phyloP scores from a whole-genome alignment of 176 grass and related monocot genomes.

The Pontederia crassipes region DNA sequence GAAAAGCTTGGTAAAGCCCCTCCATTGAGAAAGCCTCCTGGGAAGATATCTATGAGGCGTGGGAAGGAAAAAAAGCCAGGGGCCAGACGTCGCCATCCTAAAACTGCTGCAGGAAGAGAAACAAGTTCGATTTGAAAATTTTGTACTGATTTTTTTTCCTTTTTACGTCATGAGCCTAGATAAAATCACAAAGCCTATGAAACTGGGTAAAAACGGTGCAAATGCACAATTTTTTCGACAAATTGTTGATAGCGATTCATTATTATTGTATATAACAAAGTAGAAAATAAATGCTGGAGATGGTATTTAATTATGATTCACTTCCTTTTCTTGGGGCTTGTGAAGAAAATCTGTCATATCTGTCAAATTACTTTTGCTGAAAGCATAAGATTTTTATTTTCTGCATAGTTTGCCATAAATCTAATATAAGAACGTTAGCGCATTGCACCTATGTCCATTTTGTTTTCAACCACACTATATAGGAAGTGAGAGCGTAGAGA shows the following conservation, averaged over 20 bases:
- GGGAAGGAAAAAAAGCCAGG: conserved; percentile 50
- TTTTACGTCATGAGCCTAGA: neutral
- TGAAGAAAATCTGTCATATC: no score
- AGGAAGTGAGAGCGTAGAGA: no score
- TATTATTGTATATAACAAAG: conserved; percentile 19
- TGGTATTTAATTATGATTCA: no score
- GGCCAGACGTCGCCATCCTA: conserved; percentile 38
- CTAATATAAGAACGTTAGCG: no score
- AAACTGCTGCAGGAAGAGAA: conserved; percentile 27
- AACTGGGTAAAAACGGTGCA: conserved; percentile 16
- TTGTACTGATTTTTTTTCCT: neutral
- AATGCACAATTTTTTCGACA: conserved; percentile 40
- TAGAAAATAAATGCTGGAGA: no score
- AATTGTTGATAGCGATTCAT: conserved; percentile 45
- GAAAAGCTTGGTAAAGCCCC: conserved; percentile 27
- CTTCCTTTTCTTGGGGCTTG: no score
- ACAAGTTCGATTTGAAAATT: conserved; percentile 38
- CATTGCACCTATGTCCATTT: no score
- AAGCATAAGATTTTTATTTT: no score
- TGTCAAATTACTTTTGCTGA: no score
- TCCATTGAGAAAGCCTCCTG: conserved; percentile 38
- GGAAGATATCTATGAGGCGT: conserved; percentile 22
- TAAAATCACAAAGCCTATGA: neutral
- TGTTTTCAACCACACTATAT: no score
- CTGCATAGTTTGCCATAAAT: no score